Percentiles rank a stretch among this genome's conserved stretches.
phyloP scores from a whole-genome alignment of 2,329 filamentous ascomycete genomes.

The Leptographium radiaticola region DNA sequence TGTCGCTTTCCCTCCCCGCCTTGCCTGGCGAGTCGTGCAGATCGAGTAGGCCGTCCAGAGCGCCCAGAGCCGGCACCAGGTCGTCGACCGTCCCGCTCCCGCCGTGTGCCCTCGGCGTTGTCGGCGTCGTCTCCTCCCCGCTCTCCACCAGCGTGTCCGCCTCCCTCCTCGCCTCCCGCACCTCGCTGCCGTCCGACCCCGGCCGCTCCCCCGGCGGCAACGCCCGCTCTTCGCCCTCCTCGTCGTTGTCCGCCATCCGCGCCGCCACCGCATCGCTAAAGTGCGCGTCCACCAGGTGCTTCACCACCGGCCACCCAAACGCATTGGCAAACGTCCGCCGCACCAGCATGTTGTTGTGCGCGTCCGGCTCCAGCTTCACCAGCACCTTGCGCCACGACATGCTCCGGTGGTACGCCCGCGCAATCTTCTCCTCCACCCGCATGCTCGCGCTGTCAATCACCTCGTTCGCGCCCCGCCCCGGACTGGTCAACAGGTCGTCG shows the following conservation, averaged over 20 bases:
- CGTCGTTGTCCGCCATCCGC: constrained; percentile 52
- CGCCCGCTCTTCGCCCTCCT: constrained; percentile 56
- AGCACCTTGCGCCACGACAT: constrained; percentile 94
- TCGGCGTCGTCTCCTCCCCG: neutral
- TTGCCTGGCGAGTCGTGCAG: neutral
- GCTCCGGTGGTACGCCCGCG: constrained; percentile 82
- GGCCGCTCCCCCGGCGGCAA: constrained; percentile 43
- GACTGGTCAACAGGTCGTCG: constrained; percentile 37
- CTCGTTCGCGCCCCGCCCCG: constrained; percentile 30
- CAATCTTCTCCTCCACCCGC: constrained; percentile 96
- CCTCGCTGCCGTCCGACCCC: constrained; percentile 53
- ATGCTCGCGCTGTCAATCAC: constrained; percentile 53
- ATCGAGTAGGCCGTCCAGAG: neutral
- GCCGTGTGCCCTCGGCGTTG: neutral
- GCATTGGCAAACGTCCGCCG: constrained; percentile 94
- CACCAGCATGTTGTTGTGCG: constrained; percentile 97
- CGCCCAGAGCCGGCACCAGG: neutral
- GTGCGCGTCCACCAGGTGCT: constrained; percentile 89
- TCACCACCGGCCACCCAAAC: constrained; percentile 92
- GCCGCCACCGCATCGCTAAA: constrained; percentile 66
- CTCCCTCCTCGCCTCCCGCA: constrained; percentile 19
- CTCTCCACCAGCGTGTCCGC: neutral
- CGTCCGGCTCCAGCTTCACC: constrained; percentile 88
- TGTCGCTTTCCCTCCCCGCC: constrained; percentile 26
- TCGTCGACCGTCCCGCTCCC: neutral